phyloP scores from a whole-genome alignment of 2,329 filamentous ascomycete species.

The Hyphodiscus sp. region DNA sequence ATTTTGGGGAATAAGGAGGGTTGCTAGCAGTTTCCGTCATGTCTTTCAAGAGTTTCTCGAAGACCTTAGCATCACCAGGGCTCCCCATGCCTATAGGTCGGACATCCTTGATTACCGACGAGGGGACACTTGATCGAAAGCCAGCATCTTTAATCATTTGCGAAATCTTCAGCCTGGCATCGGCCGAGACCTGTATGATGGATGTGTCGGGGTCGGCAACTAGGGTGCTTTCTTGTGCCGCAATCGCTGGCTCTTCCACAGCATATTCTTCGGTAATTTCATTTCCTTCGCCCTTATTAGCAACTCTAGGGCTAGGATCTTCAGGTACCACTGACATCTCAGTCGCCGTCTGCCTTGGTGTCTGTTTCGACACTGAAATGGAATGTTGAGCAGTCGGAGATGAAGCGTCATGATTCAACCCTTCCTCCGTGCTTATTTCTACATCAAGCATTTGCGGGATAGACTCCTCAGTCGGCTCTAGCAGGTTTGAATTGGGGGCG shows the following conservation, averaged over 20 bases:
- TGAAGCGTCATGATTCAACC: background rate
- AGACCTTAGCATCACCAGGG: conserved; percentile 19
- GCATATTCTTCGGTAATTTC: background rate
- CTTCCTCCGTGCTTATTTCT: background rate
- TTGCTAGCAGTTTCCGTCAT: conserved; percentile 17
- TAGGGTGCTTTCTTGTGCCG: background rate
- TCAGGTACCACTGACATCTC: background rate
- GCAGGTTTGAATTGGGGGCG: conserved; percentile 8
- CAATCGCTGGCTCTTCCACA: background rate
- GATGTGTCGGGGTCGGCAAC: background rate
- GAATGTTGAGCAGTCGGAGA: background rate
- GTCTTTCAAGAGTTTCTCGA: conserved; percentile 18
- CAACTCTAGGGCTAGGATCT: background rate
- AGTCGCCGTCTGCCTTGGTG: background rate
- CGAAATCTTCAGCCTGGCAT: conserved; percentile 34
- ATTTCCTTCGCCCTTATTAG: background rate
- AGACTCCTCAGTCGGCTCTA: background rate
- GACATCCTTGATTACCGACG: conserved; percentile 29
- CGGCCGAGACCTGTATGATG: conserved; percentile 13
- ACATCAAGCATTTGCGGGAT: background rate
- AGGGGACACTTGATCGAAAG: conserved; percentile 39
- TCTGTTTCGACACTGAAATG: background rate
- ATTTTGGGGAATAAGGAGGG: conserved; percentile 25
- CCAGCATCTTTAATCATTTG: conserved; percentile 42
- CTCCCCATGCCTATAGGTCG: conserved; percentile 22